Conservation (phyloP, 2,329 filamentous ascomycete species). For the Nemania sp. region DNA sequence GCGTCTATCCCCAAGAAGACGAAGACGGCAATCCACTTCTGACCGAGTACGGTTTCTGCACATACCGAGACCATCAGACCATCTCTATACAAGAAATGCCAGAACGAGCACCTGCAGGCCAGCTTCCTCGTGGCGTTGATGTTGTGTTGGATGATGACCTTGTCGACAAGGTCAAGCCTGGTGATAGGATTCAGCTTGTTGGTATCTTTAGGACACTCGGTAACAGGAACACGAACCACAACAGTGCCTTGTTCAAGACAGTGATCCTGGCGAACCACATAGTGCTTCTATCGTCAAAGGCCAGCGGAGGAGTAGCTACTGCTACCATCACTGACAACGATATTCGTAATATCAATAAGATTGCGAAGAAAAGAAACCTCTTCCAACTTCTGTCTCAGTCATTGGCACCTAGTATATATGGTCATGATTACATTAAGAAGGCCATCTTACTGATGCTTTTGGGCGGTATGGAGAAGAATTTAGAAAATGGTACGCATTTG, state of each 20-base stretch:
- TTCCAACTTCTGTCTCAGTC: slow-evolving; percentile 94
- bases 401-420: slow-evolving; percentile 93
- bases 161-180: slow-evolving; percentile 92
- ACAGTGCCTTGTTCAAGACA: slow-evolving; percentile 93
- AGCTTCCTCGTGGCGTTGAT: slow-evolving; percentile 92
- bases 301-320: slow-evolving; percentile 89
- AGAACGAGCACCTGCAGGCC: slow-evolving; percentile 90
- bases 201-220: slow-evolving; percentile 93
- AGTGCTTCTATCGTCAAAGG: slow-evolving; percentile 92
- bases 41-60: slow-evolving; percentile 95
- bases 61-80: slow-evolving; percentile 94
- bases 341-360: slow-evolving; percentile 97
- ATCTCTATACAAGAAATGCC: slow-evolving; percentile 99
- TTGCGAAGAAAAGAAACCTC: slow-evolving; percentile 90
- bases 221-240: slow-evolving; percentile 88
- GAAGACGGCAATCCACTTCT: slow-evolving; percentile 88
- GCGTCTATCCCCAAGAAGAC: slow-evolving; percentile 92
- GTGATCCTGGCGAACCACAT: slow-evolving; percentile 93
- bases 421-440: slow-evolving; percentile 97
- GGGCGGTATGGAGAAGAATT: slow-evolving; percentile 96
- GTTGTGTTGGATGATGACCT: slow-evolving; percentile 96
- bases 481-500: slow-evolving; percentile 96
- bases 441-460: slow-evolving; percentile 94
- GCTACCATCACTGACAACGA: slow-evolving; percentile 94
- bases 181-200: slow-evolving; percentile 95